phyloP scores from a whole-genome alignment of 345 rosid genomes.

The Hevea brasiliensis region DNA sequence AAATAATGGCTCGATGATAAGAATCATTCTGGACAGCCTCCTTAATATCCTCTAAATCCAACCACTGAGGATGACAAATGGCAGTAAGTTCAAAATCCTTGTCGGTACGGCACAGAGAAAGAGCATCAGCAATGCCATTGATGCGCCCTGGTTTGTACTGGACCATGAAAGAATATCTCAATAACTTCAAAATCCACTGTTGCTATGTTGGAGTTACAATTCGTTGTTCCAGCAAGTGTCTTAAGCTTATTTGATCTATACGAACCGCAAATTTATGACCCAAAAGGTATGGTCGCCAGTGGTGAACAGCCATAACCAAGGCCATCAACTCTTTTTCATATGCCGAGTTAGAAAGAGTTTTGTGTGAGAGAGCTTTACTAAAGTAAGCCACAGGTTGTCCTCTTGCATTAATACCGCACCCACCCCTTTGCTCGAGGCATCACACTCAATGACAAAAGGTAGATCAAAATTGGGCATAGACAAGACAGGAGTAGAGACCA shows the following conservation, averaged over 20 bases:
- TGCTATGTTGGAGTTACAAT: neutral
- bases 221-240: neutral
- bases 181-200: too few species aligned
- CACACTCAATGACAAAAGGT: neutral
- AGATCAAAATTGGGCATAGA: neutral
- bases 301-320: neutral
- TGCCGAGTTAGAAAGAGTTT: neutral
- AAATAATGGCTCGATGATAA: too few species aligned
- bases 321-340: neutral
- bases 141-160: too few species aligned
- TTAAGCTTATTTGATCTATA: neutral
- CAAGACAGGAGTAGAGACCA: neutral
- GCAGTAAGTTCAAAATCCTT: too few species aligned
- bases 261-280: neutral
- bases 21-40: too few species aligned
- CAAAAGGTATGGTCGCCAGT: neutral
- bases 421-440: neutral
- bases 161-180: too few species aligned
- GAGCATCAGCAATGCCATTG: too few species aligned
- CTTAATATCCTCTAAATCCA: neutral
- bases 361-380: neutral
- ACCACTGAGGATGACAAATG: neutral
- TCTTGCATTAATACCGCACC: neutral
- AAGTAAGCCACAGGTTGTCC: neutral
- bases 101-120: too few species aligned